phyloP scores from a whole-genome alignment of 2,329 filamentous ascomycete species.

The Xylariaceae sp. region DNA sequence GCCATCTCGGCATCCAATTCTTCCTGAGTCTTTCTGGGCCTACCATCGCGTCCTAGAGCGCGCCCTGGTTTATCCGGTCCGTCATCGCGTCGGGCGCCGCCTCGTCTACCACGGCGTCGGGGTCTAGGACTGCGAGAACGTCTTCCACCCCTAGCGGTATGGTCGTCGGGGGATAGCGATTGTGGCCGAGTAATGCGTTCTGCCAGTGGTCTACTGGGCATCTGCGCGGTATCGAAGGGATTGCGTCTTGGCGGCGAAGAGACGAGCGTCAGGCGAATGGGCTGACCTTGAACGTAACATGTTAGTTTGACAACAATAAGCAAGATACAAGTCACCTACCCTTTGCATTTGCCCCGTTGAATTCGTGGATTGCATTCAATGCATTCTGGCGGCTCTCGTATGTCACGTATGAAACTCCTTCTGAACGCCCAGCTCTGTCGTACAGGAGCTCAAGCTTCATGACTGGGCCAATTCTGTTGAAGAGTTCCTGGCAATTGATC shows the following conservation, averaged over 20 bases:
- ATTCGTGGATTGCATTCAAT: conserved; percentile 69
- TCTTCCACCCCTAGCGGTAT: conserved; percentile 60
- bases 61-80: conserved; percentile 36
- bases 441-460: conserved; percentile 68
- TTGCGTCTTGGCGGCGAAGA: conserved; percentile 51
- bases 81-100: conserved; percentile 44
- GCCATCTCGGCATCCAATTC: conserved; percentile 96
- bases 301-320: conserved; percentile 7
- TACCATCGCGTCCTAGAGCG: conserved; percentile 47
- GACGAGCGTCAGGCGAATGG: conserved; percentile 69
- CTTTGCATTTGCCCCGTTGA: conserved; percentile 86
- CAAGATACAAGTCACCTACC: conserved; percentile 41
- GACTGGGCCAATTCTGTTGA: conserved; percentile 71
- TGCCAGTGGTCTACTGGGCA: conserved; percentile 54
- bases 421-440: conserved; percentile 83
- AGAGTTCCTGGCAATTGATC: conserved; percentile 61
- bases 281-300: conserved; percentile 54
- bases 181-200: conserved; percentile 66
- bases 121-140: conserved; percentile 59
- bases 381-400: conserved; percentile 71
- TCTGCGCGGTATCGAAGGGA: conserved; percentile 53
- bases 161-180: conserved; percentile 60
- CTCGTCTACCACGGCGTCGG: conserved; percentile 44
- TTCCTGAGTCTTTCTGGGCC: conserved; percentile 80
- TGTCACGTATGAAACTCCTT: conserved; percentile 78